Conservation (phyloP, 2,329 filamentous ascomycete species). For the Ophiostoma perfectum region DNA sequence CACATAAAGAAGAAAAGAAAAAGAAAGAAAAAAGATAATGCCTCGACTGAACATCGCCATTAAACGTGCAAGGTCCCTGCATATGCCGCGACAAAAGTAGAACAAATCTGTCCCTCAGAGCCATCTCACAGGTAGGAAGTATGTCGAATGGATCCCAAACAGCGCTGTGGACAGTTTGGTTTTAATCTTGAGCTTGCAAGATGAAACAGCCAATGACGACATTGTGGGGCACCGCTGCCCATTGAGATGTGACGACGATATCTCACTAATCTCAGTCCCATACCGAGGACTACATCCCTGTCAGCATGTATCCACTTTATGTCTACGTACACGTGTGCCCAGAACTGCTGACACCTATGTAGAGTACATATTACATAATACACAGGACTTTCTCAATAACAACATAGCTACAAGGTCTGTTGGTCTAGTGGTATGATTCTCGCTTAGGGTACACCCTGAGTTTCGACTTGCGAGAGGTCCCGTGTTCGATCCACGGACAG, state of each 20-base stretch:
- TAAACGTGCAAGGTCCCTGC: slow-evolving; percentile 3
- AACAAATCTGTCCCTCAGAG: not conserved
- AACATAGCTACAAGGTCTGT: slow-evolving; percentile 15
- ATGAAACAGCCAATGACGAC: slow-evolving; percentile 12
- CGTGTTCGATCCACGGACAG: slow-evolving; percentile 19
- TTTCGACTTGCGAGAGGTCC: slow-evolving; percentile 16
- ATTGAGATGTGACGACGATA: not conserved
- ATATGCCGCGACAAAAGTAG: not conserved
- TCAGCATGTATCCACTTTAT: not conserved
- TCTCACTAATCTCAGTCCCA: not conserved
- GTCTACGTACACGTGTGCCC: not conserved
- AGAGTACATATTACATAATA: not conserved
- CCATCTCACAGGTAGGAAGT: too few species aligned
- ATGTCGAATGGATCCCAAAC: too few species aligned
- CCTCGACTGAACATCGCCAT: not conserved
- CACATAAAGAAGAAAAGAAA: not conserved
- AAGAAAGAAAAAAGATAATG: not conserved
- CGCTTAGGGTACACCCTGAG: slow-evolving; percentile 47
- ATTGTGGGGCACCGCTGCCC: not conserved
- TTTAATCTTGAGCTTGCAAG: not conserved
- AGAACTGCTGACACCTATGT: not conserved
- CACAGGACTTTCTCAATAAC: not conserved
- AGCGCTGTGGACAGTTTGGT: too few species aligned
- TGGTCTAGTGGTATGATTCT: slow-evolving; percentile 60
- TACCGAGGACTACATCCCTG: not conserved